phyloP scores from a whole-genome alignment of 768 basidiomycete genomes.

The Crucibulum laeve region DNA sequence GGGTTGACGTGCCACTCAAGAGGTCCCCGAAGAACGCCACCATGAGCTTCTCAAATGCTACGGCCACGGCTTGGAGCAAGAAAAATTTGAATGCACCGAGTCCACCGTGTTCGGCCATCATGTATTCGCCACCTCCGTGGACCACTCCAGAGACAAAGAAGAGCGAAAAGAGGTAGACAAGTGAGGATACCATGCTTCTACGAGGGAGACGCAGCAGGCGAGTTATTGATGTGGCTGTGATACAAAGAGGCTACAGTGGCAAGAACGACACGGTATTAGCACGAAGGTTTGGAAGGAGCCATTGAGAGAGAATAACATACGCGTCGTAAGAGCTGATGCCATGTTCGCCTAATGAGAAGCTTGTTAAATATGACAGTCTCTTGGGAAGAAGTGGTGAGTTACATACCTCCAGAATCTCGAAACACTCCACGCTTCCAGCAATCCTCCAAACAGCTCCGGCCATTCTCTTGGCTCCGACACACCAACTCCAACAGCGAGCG shows the following conservation, averaged over 20 bases:
- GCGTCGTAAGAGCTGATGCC: conserved; percentile 19
- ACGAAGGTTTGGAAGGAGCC: background rate
- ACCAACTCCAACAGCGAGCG: conserved; percentile 6
- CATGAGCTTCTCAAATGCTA: conserved; percentile 19
- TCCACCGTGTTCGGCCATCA: conserved; percentile 19
- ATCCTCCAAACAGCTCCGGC: conserved; percentile 22
- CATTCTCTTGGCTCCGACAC: conserved; percentile 17
- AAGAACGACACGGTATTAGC: background rate
- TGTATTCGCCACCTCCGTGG: conserved; percentile 27
- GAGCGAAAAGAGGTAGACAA: conserved; percentile 14
- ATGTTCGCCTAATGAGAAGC: conserved; percentile 12
- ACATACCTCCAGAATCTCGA: conserved; percentile 27
- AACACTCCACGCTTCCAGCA: conserved; percentile 22
- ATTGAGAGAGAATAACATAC: conserved; percentile 8
- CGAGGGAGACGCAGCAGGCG: background rate
- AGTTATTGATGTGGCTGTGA: background rate
- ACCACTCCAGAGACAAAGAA: conserved; percentile 28
- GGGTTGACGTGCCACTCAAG: too few relatives aligned
- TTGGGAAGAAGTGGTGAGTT: background rate
- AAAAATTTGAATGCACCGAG: conserved; percentile 26
- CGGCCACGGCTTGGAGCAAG: conserved; percentile 26
- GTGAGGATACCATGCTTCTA: background rate
- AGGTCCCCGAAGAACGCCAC: background rate
- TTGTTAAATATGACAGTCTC: background rate
- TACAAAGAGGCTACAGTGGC: too few relatives aligned